Conservation (phyloP, 495 filamentous ascomycete species). For the Hypoxylon lienhwacheense region DNA sequence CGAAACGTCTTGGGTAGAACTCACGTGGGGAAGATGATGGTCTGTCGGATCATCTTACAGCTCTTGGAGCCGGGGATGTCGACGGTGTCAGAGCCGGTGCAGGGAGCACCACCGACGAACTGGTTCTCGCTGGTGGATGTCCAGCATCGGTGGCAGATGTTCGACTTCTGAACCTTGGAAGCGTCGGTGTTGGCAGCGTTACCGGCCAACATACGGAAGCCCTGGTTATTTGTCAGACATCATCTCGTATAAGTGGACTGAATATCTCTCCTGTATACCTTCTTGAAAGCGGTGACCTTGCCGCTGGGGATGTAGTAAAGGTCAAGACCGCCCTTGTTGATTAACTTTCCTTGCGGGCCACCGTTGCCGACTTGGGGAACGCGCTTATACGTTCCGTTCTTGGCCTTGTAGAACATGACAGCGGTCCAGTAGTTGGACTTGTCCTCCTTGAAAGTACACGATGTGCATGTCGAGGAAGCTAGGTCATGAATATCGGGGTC, state of each 20-base stretch:
- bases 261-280: conserved; percentile 52
- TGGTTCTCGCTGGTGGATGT: conserved; percentile 49
- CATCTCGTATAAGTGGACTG: too few relatives aligned
- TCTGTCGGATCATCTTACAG: conserved; percentile 61
- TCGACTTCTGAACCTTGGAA: conserved; percentile 51
- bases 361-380: conserved; percentile 66
- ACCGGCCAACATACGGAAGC: conserved; percentile 60
- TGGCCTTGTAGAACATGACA: conserved; percentile 65
- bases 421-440: conserved; percentile 83
- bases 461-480: conserved; percentile 67
- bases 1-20: conserved; percentile 3
- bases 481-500: conserved; percentile 54
- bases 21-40: conserved; percentile 62
- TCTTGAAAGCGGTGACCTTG: conserved; percentile 56
- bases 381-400: conserved; percentile 71
- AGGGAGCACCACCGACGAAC: conserved; percentile 52
- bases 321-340: conserved; percentile 67
- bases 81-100: conserved; percentile 54
- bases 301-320: conserved; percentile 52
- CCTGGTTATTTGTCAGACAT: conserved; percentile 52
- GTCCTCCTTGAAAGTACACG: conserved; percentile 68
- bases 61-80: conserved; percentile 54
- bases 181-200: conserved; percentile 54
- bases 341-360: conserved; percentile 59
- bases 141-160: conserved; percentile 62